phyloP scores from a whole-genome alignment of 441 rosid species.

The Pelargonium myrrhifolium region DNA sequence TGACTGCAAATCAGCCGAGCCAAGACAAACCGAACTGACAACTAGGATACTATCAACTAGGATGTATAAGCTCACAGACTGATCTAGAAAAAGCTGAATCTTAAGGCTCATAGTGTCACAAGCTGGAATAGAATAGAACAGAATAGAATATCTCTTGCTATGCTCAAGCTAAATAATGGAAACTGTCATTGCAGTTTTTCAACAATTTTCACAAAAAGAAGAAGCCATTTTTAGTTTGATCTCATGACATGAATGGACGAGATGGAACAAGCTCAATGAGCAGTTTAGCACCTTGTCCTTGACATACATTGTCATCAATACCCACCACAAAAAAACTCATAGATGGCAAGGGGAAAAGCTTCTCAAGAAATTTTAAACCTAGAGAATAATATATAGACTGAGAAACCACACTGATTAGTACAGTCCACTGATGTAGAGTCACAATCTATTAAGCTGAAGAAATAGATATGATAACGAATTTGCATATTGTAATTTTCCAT shows the following conservation, averaged over 20 bases:
- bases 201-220: neutral
- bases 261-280: neutral
- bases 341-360: neutral
- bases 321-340: neutral
- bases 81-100: too few relatives aligned
- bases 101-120: too few relatives aligned
- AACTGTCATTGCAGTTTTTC: neutral
- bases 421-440: neutral
- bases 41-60: too few relatives aligned
- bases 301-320: conserved; percentile 1
- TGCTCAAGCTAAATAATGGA: neutral
- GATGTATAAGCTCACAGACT: too few relatives aligned
- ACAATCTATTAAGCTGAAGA: neutral
- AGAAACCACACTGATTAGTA: neutral
- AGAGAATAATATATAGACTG: neutral
- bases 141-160: too few relatives aligned
- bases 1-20: too few relatives aligned
- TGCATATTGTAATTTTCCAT: neutral
- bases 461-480: too few relatives aligned
- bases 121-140: too few relatives aligned
- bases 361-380: neutral
- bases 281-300: neutral
- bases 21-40: too few relatives aligned
- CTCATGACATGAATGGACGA: neutral
- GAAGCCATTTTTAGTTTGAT: neutral